Evolutionary conservation across 805 yeast species (phyloP).

Genomic region (Kodamaea restingae): DNA sequence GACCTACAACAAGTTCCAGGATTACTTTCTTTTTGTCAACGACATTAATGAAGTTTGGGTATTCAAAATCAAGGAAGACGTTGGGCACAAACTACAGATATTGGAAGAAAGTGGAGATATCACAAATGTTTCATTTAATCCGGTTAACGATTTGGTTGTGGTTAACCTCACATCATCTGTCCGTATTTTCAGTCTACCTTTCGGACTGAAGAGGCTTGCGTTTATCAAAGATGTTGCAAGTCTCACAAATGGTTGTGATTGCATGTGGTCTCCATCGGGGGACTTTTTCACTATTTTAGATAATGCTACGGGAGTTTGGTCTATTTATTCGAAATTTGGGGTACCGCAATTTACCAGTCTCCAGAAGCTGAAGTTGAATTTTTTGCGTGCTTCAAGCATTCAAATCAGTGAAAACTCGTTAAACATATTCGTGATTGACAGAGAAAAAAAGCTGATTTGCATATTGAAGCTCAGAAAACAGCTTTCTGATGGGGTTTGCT

Average conservation of each 20-base stretch:
- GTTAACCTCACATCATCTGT: neutral
- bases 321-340: conserved; percentile 33
- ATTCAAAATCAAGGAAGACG: conserved; percentile 3
- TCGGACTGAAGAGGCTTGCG: neutral
- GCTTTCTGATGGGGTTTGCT: conserved; percentile 15
- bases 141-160: conserved; percentile 19
- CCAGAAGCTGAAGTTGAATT: conserved; percentile 11
- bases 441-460: conserved; percentile 17
- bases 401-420: conserved; percentile 26
- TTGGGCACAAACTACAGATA: conserved; percentile 2
- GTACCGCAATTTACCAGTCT: conserved; percentile 25
- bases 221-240: neutral
- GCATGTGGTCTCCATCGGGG: conserved; percentile 37
- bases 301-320: conserved; percentile 24
- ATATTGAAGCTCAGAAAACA: conserved; percentile 18
- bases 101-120: conserved; percentile 13
- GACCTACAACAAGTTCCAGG: conserved; percentile 22
- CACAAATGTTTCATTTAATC: conserved; percentile 20
- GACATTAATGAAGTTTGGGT: conserved; percentile 25
- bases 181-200: neutral
- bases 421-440: conserved; percentile 14
- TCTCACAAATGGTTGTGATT: neutral
- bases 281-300: conserved; percentile 24
- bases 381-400: conserved; percentile 23
- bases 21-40: conserved; percentile 28